These are phyloP conservation scores for Acer saccharum DNA, from an alignment of 345 rosid species.

Conservation along the genomic window DNA sequence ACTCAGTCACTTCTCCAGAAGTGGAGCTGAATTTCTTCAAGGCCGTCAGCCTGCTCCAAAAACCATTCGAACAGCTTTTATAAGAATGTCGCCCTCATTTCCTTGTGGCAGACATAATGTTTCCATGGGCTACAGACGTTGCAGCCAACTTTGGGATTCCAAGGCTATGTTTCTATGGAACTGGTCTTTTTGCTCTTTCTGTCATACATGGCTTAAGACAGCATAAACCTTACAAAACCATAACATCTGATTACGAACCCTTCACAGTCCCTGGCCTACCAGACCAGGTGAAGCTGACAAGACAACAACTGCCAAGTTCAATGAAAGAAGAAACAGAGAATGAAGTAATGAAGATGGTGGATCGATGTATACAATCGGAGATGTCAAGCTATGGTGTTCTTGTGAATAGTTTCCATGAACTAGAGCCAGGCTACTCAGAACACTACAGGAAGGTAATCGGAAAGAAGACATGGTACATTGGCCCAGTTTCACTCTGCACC, in stretches of 20 bases:
- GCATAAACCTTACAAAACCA: slow-evolving; percentile 24
- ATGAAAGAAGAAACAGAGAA: background rate
- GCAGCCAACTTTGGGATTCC: slow-evolving; percentile 40
- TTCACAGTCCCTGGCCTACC: slow-evolving; percentile 38
- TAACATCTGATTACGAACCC: slow-evolving; percentile 33
- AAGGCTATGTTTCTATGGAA: slow-evolving; percentile 39
- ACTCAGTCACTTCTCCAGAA: no score
- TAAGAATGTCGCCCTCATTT: slow-evolving; percentile 38
- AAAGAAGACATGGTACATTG: slow-evolving; percentile 21
- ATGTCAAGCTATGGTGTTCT: slow-evolving; percentile 19
- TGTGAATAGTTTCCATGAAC: slow-evolving; percentile 25
- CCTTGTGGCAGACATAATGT: slow-evolving; percentile 33
- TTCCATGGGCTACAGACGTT: slow-evolving; percentile 35
- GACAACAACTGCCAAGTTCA: slow-evolving; percentile 14
- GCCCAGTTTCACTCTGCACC: slow-evolving; percentile 24
- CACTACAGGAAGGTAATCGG: slow-evolving; percentile 17
- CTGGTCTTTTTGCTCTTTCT: slow-evolving; percentile 27
- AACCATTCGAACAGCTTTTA: no score
- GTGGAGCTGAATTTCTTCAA: no score
- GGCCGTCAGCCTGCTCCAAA: no score
- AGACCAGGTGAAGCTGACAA: slow-evolving; percentile 26
- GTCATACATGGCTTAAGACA: background rate
- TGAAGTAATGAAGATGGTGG: background rate
- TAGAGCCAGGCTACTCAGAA: slow-evolving; percentile 26
- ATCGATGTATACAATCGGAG: slow-evolving; percentile 4